phyloP scores from a whole-genome alignment of 306 rosid genomes.

The Quercus ilex region DNA sequence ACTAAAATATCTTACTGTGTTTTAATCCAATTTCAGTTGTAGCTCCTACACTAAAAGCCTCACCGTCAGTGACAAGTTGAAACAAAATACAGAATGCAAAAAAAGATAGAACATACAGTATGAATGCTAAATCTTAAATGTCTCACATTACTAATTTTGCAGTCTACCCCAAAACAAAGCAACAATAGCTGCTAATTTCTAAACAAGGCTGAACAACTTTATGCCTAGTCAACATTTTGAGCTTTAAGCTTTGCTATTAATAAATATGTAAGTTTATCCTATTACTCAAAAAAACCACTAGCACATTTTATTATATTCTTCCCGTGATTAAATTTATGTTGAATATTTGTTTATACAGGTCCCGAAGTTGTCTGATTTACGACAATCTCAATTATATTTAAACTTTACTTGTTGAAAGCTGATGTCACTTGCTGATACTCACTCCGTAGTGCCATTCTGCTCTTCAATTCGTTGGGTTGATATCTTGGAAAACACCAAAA shows the following conservation, averaged over 20 bases:
- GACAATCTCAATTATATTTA: not conserved
- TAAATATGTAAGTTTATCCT: not conserved
- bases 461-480: not conserved
- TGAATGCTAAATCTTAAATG: not conserved
- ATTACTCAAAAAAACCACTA: not conserved
- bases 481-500: conserved; percentile 25
- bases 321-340: not conserved
- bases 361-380: conserved; percentile 35
- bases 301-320: not conserved
- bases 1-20: too few species aligned
- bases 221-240: too few species aligned
- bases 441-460: not conserved
- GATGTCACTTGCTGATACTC: conserved; percentile 9
- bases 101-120: too few species aligned
- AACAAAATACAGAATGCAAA: too few species aligned
- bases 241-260: not conserved
- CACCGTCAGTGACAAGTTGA: too few species aligned
- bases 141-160: not conserved
- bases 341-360: not conserved
- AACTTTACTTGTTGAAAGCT: not conserved
- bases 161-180: not conserved
- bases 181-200: not conserved
- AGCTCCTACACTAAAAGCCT: too few species aligned
- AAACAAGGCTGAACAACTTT: not conserved
- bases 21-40: too few species aligned